phyloP scores from a whole-genome alignment of 1,139 yeast genomes.

The Saccharomyces hybrid region DNA sequence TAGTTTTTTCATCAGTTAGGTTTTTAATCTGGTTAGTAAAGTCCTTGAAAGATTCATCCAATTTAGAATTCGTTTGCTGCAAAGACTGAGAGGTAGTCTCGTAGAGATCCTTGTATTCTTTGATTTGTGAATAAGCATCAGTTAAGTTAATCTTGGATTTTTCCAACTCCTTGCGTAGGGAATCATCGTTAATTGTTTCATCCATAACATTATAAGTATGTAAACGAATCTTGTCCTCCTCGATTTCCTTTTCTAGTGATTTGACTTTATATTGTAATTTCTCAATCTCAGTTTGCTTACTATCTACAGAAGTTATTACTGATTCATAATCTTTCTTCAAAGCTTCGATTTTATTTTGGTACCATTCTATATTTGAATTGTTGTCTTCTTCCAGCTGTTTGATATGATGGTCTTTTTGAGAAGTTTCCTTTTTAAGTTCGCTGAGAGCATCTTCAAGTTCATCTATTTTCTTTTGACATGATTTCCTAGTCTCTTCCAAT shows the following conservation, averaged over 20 bases:
- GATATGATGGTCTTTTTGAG: constrained; percentile 39
- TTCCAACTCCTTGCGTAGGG: constrained; percentile 36
- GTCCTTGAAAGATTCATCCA: constrained; percentile 37
- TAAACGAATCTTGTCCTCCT: constrained; percentile 35
- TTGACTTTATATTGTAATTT: constrained; percentile 30
- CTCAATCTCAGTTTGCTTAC: constrained; percentile 30
- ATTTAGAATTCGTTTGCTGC: constrained; percentile 36
- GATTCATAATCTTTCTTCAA: background rate
- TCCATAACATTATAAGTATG: constrained; percentile 17
- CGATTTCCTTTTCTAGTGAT: constrained; percentile 33
- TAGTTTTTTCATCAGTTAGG: constrained; percentile 32
- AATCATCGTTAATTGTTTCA: constrained; percentile 26
- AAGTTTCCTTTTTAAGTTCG: constrained; percentile 46
- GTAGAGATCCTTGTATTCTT: constrained; percentile 46
- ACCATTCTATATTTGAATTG: constrained; percentile 53
- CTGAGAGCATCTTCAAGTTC: constrained; percentile 41
- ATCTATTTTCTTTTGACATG: constrained; percentile 23
- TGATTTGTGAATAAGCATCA: constrained; percentile 41
- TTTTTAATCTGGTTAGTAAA: constrained; percentile 32
- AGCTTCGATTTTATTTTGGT: constrained; percentile 61
- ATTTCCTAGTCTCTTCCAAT: constrained; percentile 43
- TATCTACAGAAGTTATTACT: background rate
- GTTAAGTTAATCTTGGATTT: constrained; percentile 41
- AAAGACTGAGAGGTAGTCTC: constrained; percentile 45
- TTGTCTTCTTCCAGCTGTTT: constrained; percentile 34